Evolutionary conservation across 2,329 filamentous ascomycete genomes (phyloP), one percentile per base, ranked within the genome.

Genomic region (Colletotrichum melonis): DNA sequence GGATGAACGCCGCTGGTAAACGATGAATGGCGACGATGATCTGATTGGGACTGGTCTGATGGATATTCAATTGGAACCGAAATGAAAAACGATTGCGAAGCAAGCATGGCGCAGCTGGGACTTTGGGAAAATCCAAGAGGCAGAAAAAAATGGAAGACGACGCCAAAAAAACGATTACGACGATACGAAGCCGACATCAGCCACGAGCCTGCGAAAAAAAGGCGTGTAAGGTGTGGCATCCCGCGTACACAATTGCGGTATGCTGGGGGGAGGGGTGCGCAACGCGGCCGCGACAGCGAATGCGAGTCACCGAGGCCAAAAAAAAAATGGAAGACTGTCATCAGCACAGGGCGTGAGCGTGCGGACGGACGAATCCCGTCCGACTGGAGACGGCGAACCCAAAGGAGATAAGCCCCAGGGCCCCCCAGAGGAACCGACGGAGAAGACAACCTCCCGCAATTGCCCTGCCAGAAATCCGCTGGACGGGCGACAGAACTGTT

Each of bases 101-200:
- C 30, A 60, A 42, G 12, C 19, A 67, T 30, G 46, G 55, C 66
- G 60, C 59, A 64, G 52, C n/a, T 60, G 19, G 24, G 14, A 5
- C 24, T 28, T 9, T 46, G 42, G 6, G 42, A n/a, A 9, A 19
- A 38, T 6, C 3, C 35, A 4, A n/a, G 19, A 46, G 42, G 16
- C 42, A 46, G 42, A 46, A 46, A n/a, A 46, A 16, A 38, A 35
- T 12, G 12, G 12, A 38, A 14, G 35, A 38, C 12, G 19, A 24
- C 46, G 6, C 30, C 60, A n/a, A 35, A 54, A 12, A 4, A 28
- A 42, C 67, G 69, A 57, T 71, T 62, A 67, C 69, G 69, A 71
- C 69, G 62, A 73, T 66, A 71, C 67, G 67, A 70, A 56, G 49
- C 58, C 58, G 57, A 59, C 65, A 54, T 28, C 24, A 22, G 46